These are phyloP conservation scores for Solidago caesia DNA, from an alignment of 129 eudicot genomes.

Conservation along the genomic window DNA sequence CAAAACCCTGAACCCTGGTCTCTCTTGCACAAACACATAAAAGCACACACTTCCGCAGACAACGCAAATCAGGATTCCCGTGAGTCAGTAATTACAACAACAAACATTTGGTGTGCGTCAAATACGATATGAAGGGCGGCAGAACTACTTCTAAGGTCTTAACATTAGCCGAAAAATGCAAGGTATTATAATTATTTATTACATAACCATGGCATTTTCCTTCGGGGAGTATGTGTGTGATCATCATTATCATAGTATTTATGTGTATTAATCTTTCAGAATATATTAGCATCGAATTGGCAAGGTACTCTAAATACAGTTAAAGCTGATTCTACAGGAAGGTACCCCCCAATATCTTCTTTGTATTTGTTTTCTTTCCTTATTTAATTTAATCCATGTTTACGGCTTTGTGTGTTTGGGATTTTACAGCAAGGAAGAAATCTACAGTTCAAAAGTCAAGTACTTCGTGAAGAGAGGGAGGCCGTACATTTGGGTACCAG, in stretches of 20 bases:
- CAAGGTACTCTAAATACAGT: constrained; percentile 79
- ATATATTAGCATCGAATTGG: constrained; percentile 85
- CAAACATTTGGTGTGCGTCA: constrained; percentile 48
- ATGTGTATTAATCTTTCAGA: constrained; percentile 34
- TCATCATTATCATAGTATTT: not conserved
- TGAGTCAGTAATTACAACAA: constrained; percentile 32
- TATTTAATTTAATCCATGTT: not conserved
- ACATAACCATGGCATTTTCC: not conserved
- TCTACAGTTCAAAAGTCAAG: constrained; percentile 71
- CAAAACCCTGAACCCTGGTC: too few relatives aligned
- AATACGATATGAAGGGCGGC: constrained; percentile 28
- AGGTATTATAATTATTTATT: constrained; percentile 34
- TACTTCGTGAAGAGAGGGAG: constrained; percentile 72
- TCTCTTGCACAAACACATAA: not conserved
- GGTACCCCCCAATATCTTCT: constrained; percentile 35
- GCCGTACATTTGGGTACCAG: constrained; percentile 86
- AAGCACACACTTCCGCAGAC: not conserved
- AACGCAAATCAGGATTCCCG: not conserved
- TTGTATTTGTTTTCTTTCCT: not conserved
- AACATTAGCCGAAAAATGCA: constrained; percentile 76
- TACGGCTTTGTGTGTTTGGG: not conserved
- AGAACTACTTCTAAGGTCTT: constrained; percentile 27
- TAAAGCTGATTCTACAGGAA: constrained; percentile 67
- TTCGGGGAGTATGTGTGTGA: not conserved
- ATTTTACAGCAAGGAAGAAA: constrained; percentile 61